A percentile compares a stretch with the other conserved stretches of the same genome.
Conservation (phyloP, 1,284 basidiomycete species). For the Pseudozyma pruni region DNA sequence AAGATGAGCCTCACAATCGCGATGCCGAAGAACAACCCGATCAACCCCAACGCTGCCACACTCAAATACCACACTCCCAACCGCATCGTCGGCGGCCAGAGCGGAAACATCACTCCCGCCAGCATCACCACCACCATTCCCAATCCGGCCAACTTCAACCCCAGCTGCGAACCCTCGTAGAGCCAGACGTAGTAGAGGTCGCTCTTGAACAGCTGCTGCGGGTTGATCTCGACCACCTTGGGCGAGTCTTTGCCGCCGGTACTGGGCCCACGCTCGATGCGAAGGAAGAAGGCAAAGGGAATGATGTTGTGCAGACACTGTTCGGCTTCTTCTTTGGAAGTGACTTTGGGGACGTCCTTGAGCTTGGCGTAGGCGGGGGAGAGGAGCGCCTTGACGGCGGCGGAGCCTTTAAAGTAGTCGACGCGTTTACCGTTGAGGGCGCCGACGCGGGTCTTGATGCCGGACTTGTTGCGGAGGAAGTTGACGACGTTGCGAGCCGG, state of each 20-base stretch:
- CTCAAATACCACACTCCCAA: slow-evolving; percentile 96
- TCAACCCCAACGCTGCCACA: slow-evolving; percentile 85
- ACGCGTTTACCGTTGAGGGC: slow-evolving; percentile 92
- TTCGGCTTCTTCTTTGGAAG: slow-evolving; percentile 80
- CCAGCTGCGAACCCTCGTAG: slow-evolving; percentile 92
- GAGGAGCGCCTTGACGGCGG: slow-evolving; percentile 83
- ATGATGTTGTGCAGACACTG: slow-evolving; percentile 78
- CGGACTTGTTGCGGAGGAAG: slow-evolving; percentile 71
- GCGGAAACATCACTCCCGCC: slow-evolving; percentile 97
- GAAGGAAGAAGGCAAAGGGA: slow-evolving; percentile 72
- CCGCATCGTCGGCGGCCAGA: slow-evolving; percentile 94
- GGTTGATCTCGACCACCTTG: slow-evolving; percentile 74
- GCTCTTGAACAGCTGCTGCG: slow-evolving; percentile 75
- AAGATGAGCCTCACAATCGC: slow-evolving; percentile 92
- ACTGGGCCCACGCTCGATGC: slow-evolving; percentile 73
- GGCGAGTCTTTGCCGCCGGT: slow-evolving; percentile 53
- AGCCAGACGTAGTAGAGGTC: slow-evolving; percentile 84
- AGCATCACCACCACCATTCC: slow-evolving; percentile 94
- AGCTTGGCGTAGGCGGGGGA: slow-evolving; percentile 90
- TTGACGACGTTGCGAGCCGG: slow-evolving; percentile 58
- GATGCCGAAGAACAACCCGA: slow-evolving; percentile 89
- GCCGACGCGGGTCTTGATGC: slow-evolving; percentile 88
- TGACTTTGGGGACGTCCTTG: slow-evolving; percentile 74
- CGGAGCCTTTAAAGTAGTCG: slow-evolving; percentile 90
- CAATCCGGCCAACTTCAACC: slow-evolving; percentile 88